Conservation (phyloP, 1,284 basidiomycete species). For the Fomitopsis pinicola region DNA sequence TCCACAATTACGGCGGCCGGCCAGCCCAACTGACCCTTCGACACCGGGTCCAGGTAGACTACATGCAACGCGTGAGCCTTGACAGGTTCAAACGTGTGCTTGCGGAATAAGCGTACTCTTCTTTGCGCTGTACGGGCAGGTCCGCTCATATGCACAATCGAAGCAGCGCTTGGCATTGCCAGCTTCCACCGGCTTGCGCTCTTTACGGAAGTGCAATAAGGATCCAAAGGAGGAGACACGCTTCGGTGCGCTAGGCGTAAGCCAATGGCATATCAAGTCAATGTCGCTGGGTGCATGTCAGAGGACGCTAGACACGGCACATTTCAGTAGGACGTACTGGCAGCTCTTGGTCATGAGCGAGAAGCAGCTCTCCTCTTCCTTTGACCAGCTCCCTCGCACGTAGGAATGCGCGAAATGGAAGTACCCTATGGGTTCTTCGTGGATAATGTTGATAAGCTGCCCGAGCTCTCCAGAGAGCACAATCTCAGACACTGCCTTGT, state of each 20-base stretch:
- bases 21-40: conserved; percentile 54
- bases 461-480: conserved; percentile 71
- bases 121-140: conserved; percentile 84
- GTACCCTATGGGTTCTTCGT: conserved; percentile 75
- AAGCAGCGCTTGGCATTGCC: conserved; percentile 66
- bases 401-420: conserved; percentile 85
- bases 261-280: conserved; percentile 76
- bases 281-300: conserved; percentile 55
- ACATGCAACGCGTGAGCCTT: conserved; percentile 9
- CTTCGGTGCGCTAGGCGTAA: conserved; percentile 57
- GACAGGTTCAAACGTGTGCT: background rate
- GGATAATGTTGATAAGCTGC: conserved; percentile 73
- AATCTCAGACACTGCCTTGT: conserved; percentile 61
- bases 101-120: conserved; percentile 47
- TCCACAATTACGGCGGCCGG: conserved; percentile 68
- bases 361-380: conserved; percentile 68
- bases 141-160: conserved; percentile 65
- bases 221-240: conserved; percentile 83
- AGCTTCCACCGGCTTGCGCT: conserved; percentile 64
- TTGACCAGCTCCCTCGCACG: conserved; percentile 79
- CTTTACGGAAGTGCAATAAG: conserved; percentile 73
- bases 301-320: background rate
- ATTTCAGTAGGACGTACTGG: conserved; percentile 49
- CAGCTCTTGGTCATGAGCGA: conserved; percentile 85
- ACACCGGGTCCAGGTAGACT: conserved; percentile 73